phyloP scores from a whole-genome alignment of 2,329 filamentous ascomycete species.

The Chaetomiaceae sp. region DNA sequence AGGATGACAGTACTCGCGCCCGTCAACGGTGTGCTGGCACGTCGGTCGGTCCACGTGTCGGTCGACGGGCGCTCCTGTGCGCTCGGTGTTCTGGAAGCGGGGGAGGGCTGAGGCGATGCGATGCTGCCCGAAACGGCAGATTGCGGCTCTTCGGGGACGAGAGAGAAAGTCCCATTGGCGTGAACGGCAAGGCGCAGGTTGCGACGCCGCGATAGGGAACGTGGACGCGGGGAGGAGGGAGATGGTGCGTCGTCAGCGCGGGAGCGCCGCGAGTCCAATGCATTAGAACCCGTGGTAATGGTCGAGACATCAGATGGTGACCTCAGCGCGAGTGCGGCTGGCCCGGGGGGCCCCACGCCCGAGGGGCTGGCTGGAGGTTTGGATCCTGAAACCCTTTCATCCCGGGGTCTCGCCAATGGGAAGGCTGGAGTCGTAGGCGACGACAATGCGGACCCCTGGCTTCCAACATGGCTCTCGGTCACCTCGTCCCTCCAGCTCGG shows the following conservation, averaged over 20 bases:
- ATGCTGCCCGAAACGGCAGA: slow-evolving; percentile 18
- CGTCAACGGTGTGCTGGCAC: slow-evolving; percentile 43
- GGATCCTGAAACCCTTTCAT: slow-evolving; percentile 41
- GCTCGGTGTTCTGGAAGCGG: slow-evolving; percentile 37
- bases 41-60: slow-evolving; percentile 43
- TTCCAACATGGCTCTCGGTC: slow-evolving; percentile 26
- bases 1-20: slow-evolving; percentile 32
- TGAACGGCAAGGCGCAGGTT: slow-evolving; percentile 44
- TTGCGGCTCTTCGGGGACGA: slow-evolving; percentile 33
- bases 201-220: slow-evolving; percentile 35
- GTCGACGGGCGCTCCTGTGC: slow-evolving; percentile 46
- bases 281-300: slow-evolving; percentile 36
- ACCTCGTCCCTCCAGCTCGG: slow-evolving; percentile 19
- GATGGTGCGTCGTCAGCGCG: slow-evolving; percentile 18
- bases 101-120: slow-evolving; percentile 38
- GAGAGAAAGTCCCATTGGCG: slow-evolving; percentile 53
- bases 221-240: slow-evolving; percentile 17
- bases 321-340: slow-evolving; percentile 33
- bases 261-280: slow-evolving; percentile 26
- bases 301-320: slow-evolving; percentile 33
- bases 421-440: slow-evolving; percentile 29
- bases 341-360: slow-evolving; percentile 25
- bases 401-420: slow-evolving; percentile 34
- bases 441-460: slow-evolving; percentile 31
- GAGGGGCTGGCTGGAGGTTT: slow-evolving; percentile 33